phyloP scores from a whole-genome alignment of 495 filamentous ascomycete genomes.

The Xanthoparmelia taractica region DNA sequence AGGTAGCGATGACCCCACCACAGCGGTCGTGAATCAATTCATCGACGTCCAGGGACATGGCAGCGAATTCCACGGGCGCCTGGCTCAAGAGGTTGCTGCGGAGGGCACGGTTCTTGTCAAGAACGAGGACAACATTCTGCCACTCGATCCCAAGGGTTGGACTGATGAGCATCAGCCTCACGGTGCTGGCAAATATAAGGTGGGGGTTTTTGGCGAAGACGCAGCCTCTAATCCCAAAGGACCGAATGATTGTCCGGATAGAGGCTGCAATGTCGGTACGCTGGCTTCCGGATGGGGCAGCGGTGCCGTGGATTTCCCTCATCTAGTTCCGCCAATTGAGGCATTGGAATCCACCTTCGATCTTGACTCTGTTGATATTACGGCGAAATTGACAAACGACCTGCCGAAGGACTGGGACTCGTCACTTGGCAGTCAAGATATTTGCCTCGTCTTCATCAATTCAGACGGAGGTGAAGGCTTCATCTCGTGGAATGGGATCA shows the following conservation, averaged over 20 bases:
- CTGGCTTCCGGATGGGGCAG: conserved; percentile 85
- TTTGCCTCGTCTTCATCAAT: conserved; percentile 60
- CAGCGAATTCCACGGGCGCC: conserved; percentile 54
- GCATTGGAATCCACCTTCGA: conserved; percentile 58
- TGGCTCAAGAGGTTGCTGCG: conserved; percentile 66
- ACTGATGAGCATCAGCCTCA: conserved; percentile 29
- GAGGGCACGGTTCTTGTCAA: conserved; percentile 85
- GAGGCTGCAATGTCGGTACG: conserved; percentile 76
- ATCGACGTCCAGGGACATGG: conserved; percentile 58
- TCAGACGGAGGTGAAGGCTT: conserved; percentile 60
- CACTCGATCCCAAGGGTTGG: conserved; percentile 51
- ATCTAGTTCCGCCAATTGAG: conserved; percentile 62
- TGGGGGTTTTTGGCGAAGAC: conserved; percentile 84
- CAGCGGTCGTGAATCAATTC: conserved; percentile 66
- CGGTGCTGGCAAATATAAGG: conserved; percentile 37
- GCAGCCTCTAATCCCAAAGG: conserved; percentile 53
- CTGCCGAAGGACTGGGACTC: conserved; percentile 34
- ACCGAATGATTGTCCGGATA: conserved; percentile 68
- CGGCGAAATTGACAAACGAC: conserved; percentile 53
- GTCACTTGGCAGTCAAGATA: conserved; percentile 47
- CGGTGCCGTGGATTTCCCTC: conserved; percentile 80
- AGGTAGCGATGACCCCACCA: conserved; percentile 51
- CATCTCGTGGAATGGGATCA: conserved; percentile 54
- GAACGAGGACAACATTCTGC: conserved; percentile 57
- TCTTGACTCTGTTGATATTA: conserved; percentile 49